These are phyloP conservation scores for Tetrahymena malaccensis DNA, from an alignment of 73 alveolate genomes.

Conservation along the genomic window DNA sequence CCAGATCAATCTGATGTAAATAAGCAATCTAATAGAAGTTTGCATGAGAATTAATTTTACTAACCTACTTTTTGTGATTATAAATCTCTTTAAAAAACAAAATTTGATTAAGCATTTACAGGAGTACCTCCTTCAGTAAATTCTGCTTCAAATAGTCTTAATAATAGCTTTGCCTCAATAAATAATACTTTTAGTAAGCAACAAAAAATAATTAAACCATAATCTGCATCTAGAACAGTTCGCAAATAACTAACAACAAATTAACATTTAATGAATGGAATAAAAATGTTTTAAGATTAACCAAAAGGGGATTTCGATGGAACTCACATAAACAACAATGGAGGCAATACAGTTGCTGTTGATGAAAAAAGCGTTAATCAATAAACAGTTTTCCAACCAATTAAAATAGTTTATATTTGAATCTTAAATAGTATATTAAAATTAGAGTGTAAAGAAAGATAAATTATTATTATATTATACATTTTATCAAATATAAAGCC, in stretches of 20 bases:
- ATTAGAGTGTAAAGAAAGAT: not conserved
- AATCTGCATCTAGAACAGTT: not conserved
- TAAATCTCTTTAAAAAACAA: not conserved
- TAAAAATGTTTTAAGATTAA: not conserved
- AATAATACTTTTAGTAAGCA: not conserved
- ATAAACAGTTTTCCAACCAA: not conserved
- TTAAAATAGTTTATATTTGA: not conserved
- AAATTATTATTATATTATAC: not conserved
- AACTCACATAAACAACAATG: not conserved
- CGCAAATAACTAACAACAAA: not conserved
- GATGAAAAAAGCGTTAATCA: not conserved
- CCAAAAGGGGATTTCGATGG: not conserved
- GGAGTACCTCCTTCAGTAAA: not conserved
- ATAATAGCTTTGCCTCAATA: not conserved
- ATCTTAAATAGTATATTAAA: too few species aligned
- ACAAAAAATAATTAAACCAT: not conserved
- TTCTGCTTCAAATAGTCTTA: not conserved
- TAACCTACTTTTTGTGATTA: not conserved
- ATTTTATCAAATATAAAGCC: not conserved
- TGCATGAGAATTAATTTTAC: not conserved
- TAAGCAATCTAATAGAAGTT: not conserved
- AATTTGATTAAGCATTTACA: not conserved
- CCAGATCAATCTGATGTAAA: not conserved
- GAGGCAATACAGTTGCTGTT: not conserved
- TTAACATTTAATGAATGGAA: not conserved